These are phyloP conservation scores for Fraxinus nigra DNA, from an alignment of 305 asterid species.

Conservation along the genomic window DNA sequence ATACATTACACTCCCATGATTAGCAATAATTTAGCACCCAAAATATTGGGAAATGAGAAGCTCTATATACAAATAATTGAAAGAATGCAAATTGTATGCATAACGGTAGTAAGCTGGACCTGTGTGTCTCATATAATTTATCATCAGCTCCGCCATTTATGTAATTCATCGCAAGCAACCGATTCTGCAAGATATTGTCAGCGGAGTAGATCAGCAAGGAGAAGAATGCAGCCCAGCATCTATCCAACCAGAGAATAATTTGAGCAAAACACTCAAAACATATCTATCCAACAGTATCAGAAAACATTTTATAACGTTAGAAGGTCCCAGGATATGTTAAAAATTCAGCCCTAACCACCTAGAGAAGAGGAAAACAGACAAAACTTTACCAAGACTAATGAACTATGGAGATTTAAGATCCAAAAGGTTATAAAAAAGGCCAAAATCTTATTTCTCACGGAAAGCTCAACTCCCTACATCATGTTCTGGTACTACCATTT, in stretches of 20 bases:
- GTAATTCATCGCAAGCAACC: conserved; percentile 98
- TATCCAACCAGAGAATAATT: conserved; percentile 11
- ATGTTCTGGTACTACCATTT: background rate
- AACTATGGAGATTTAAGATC: background rate
- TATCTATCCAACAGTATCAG: conserved; percentile 16
- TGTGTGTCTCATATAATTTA: conserved; percentile 83
- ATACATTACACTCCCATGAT: background rate
- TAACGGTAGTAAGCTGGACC: conserved; percentile 46
- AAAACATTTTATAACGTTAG: background rate
- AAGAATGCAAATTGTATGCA: conserved; percentile 3
- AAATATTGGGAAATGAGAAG: conserved; percentile 12
- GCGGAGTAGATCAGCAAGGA: conserved; percentile 18
- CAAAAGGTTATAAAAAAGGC: background rate
- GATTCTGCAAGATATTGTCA: conserved; percentile 64
- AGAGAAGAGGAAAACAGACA: background rate
- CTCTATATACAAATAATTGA: conserved; percentile 4
- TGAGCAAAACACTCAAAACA: background rate
- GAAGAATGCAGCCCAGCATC: background rate
- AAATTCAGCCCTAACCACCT: background rate
- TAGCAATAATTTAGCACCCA: background rate
- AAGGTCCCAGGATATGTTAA: background rate
- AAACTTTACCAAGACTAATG: background rate
- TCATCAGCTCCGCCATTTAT: conserved; percentile 87
- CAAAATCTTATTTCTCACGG: background rate
- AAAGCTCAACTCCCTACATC: background rate